Conservation (phyloP, 305 asterid genomes). For the Fraxinus albicans region DNA sequence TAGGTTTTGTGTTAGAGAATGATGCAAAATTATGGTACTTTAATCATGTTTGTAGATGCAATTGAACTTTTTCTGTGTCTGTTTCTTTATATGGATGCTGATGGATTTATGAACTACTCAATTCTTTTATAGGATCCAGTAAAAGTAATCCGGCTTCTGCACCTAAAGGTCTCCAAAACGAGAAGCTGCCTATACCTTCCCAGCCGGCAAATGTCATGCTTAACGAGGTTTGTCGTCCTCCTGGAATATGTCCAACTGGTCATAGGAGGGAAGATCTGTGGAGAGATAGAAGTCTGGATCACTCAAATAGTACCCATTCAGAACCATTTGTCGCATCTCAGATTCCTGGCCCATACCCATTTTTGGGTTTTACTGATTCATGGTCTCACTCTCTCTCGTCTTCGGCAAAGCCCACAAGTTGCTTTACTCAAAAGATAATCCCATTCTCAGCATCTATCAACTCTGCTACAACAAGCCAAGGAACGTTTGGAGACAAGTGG, state of each 20-base stretch:
- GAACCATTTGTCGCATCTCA: constrained; percentile 47
- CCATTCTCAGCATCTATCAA: constrained; percentile 43
- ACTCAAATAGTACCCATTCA: constrained; percentile 33
- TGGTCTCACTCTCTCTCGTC: constrained; percentile 51
- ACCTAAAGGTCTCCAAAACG: constrained; percentile 44
- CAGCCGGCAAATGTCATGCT: constrained; percentile 39
- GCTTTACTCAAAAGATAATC: constrained; percentile 52
- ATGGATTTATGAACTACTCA: constrained; percentile 6
- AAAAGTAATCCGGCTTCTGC: constrained; percentile 36
- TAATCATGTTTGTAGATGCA: not conserved
- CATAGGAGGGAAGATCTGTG: constrained; percentile 39
- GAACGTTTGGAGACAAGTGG: constrained; percentile 50
- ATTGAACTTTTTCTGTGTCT: not conserved
- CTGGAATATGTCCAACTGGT: constrained; percentile 33
- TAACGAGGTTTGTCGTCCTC: constrained; percentile 34
- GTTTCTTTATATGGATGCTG: not conserved
- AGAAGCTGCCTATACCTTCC: constrained; percentile 40
- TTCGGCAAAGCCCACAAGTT: constrained; percentile 49
- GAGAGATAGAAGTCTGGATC: constrained; percentile 45
- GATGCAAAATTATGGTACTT: not conserved
- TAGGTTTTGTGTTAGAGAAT: not conserved
- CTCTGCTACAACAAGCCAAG: constrained; percentile 37
- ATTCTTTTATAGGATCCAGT: constrained; percentile 45
- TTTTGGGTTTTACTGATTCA: constrained; percentile 41
- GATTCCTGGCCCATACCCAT: constrained; percentile 40